These are phyloP conservation scores for Malania oleifera DNA, from an alignment of 164 flowering plant species.

Conservation along the genomic window DNA sequence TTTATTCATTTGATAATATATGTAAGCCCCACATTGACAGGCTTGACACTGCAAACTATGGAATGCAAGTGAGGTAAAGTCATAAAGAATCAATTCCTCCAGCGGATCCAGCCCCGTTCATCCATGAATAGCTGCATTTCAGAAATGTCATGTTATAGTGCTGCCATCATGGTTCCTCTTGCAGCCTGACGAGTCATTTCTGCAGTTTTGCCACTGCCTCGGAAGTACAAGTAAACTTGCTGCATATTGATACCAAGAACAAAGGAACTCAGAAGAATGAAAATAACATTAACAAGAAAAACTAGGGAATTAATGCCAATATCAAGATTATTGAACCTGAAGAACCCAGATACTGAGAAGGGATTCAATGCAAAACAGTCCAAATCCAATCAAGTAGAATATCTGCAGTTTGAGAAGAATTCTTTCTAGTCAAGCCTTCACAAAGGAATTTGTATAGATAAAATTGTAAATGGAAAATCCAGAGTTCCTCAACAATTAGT, in stretches of 20 bases:
- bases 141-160: constrained; percentile 23
- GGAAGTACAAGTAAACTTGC: constrained; percentile 72
- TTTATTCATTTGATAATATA: no score
- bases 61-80: neutral
- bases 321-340: constrained; percentile 1
- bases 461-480: neutral
- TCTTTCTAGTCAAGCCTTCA: neutral
- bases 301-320: no score
- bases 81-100: constrained; percentile 1
- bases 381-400: constrained; percentile 4
- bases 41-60: neutral
- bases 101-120: neutral
- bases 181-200: constrained; percentile 61
- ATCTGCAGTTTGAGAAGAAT: constrained; percentile 1
- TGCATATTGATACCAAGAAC: constrained; percentile 19
- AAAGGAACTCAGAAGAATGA: neutral
- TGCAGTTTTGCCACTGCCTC: constrained; percentile 69
- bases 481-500: no score
- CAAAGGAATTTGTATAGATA: neutral
- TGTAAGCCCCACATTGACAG: neutral
- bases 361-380: neutral
- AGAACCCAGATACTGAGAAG: constrained; percentile 5
- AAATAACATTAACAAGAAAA: no score
- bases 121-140: neutral
- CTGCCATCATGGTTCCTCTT: constrained; percentile 47